A percentile compares a stretch with the other conserved stretches of the same genome.
These are phyloP conservation scores for Chenopodium formosanum DNA, from an alignment of 148 eudicot species.

Conservation along the genomic window DNA sequence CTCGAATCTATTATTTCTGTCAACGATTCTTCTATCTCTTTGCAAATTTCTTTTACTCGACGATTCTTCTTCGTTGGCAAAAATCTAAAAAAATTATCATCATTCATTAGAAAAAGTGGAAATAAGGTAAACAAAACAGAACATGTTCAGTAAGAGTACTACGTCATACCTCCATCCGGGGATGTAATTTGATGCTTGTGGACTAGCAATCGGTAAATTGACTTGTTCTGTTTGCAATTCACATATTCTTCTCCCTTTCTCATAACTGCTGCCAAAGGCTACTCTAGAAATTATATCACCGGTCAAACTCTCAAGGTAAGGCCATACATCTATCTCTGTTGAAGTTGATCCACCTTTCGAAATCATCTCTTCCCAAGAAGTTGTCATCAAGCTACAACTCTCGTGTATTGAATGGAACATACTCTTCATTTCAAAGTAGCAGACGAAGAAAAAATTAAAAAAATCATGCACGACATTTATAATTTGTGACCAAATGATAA, in stretches of 20 bases:
- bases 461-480: too few species aligned
- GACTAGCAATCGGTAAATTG: not conserved
- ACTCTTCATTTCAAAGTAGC: constrained; percentile 4
- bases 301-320: constrained; percentile 18
- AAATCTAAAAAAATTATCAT: not conserved
- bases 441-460: not conserved
- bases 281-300: constrained; percentile 27
- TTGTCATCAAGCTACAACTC: constrained; percentile 25
- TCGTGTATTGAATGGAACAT: constrained; percentile 16
- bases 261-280: constrained; percentile 27
- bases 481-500: too few species aligned
- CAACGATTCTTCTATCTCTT: constrained; percentile 1
- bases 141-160: too few species aligned
- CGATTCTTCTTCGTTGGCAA: constrained; percentile 28
- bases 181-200: constrained; percentile 21
- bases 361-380: constrained; percentile 17
- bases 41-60: constrained; percentile 21
- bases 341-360: not conserved
- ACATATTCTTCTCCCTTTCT: constrained; percentile 17
- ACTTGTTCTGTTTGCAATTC: constrained; percentile 20
- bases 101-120: too few species aligned
- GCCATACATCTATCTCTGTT: constrained; percentile 23
- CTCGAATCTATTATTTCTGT: constrained; percentile 22
- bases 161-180: constrained; percentile 24
- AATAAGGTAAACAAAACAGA: too few species aligned